Conservation (phyloP, 768 basidiomycete species). For the Suillus clintonianus region DNA sequence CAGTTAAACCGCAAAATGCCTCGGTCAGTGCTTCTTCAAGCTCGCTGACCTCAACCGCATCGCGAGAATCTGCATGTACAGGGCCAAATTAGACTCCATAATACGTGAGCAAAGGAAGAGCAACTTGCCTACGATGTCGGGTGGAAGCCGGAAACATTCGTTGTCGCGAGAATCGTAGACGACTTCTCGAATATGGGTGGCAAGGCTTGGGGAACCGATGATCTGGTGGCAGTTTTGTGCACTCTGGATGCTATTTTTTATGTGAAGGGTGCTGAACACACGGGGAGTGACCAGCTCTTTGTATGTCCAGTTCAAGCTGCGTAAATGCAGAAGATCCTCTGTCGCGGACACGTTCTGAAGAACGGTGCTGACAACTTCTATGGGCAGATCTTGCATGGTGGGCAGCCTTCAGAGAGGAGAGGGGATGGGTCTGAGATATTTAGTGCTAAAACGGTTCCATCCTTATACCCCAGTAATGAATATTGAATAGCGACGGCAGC, state of each 20-base stretch:
- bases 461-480: not conserved
- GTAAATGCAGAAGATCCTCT: constrained; percentile 28
- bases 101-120: not conserved
- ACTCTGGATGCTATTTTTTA: constrained; percentile 28
- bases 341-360: constrained; percentile 21
- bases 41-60: constrained; percentile 31
- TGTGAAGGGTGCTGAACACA: constrained; percentile 21
- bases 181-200: constrained; percentile 24
- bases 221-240: constrained; percentile 23
- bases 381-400: constrained; percentile 26
- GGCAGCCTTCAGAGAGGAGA: not conserved
- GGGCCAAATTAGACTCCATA: not conserved
- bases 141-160: constrained; percentile 24
- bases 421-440: not conserved
- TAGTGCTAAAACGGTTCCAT: not conserved
- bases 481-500: not conserved
- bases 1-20: constrained; percentile 20
- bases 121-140: constrained; percentile 11
- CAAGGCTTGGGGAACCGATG: constrained; percentile 20
- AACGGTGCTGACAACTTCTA: constrained; percentile 27
- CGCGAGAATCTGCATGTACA: constrained; percentile 14
- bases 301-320: constrained; percentile 27
- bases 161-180: constrained; percentile 31
- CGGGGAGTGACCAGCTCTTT: constrained; percentile 25
- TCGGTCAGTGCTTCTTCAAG: constrained; percentile 32